Conservation (phyloP, 768 basidiomycete genomes). For the Phlegmacium glaucopus region DNA sequence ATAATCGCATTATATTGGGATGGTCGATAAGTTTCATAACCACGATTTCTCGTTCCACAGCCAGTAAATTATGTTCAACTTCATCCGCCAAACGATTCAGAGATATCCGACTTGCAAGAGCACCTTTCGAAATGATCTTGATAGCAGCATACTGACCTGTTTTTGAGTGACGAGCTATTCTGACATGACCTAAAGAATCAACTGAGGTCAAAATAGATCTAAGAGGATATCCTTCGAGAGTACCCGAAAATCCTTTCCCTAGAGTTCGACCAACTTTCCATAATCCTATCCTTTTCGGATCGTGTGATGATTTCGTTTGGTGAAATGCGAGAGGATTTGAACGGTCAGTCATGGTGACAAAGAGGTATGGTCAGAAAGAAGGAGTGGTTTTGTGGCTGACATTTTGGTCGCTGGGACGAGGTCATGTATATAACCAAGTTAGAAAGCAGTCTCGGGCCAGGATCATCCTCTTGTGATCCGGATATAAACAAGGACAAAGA, state of each 20-base stretch:
- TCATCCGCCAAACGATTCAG: slow-evolving; percentile 68
- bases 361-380: slow-evolving; percentile 7
- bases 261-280: slow-evolving; percentile 88
- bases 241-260: slow-evolving; percentile 78
- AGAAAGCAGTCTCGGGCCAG: slow-evolving; percentile 1
- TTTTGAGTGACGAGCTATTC: slow-evolving; percentile 83
- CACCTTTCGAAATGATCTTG: slow-evolving; percentile 86
- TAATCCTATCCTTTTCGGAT: slow-evolving; percentile 69
- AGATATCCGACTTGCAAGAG: slow-evolving; percentile 64
- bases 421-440: not conserved
- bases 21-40: slow-evolving; percentile 98
- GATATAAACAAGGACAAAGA: slow-evolving; percentile 28
- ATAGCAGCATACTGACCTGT: slow-evolving; percentile 90
- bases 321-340: slow-evolving; percentile 17
- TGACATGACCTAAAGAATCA: slow-evolving; percentile 68
- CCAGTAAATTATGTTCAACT: slow-evolving; percentile 72
- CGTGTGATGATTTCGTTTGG: slow-evolving; percentile 23
- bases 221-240: slow-evolving; percentile 7
- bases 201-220: not conserved
- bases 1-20: slow-evolving; percentile 90
- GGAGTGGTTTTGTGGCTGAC: slow-evolving; percentile 20
- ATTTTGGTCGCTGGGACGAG: slow-evolving; percentile 6
- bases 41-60: slow-evolving; percentile 91
- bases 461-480: too few species aligned
- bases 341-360: slow-evolving; percentile 25